Evolutionary conservation across 352 stramenopile species (phyloP).

Genomic region (Pythium vanterpoolii): DNA sequence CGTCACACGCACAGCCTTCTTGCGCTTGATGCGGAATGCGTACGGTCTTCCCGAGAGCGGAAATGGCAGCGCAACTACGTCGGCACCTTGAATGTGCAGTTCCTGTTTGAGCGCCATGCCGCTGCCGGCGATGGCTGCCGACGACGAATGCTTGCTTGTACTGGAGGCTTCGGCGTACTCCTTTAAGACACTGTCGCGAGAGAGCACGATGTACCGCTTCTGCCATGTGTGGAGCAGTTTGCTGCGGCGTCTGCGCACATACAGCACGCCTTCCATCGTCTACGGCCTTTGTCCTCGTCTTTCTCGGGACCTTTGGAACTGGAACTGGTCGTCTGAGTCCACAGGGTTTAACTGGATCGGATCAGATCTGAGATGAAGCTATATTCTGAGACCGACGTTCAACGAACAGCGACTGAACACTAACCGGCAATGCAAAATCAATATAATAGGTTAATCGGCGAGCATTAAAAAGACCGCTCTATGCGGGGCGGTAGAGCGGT

Average conservation of each 20-base stretch:
- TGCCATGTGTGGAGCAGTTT: constrained; percentile 65
- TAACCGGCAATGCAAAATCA: constrained; percentile 4
- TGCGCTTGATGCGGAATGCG: constrained; percentile 52
- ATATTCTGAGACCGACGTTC: neutral
- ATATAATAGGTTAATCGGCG: neutral
- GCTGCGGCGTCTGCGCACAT: constrained; percentile 39
- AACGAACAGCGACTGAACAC: neutral
- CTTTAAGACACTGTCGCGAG: constrained; percentile 35
- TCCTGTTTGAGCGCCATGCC: constrained; percentile 52
- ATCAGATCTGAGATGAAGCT: constrained; percentile 22
- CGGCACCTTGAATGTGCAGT: constrained; percentile 32
- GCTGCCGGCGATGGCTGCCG: constrained; percentile 24
- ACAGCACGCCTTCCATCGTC: constrained; percentile 58
- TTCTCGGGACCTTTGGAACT: neutral
- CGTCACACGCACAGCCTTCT: constrained; percentile 28
- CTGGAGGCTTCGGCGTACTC: constrained; percentile 44
- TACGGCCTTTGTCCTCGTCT: neutral
- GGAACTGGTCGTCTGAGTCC: constrained; percentile 16
- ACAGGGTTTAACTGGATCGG: neutral
- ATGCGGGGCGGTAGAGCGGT: neutral
- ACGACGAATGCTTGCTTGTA: neutral
- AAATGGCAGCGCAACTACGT: constrained; percentile 47
- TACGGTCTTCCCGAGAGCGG: constrained; percentile 38
- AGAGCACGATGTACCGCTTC: constrained; percentile 68
- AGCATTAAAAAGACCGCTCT: neutral